Percentiles rank a stretch among this genome's conserved stretches.
Evolutionary conservation across 306 rosid species (phyloP).

Genomic region (Bauhinia variegata): DNA sequence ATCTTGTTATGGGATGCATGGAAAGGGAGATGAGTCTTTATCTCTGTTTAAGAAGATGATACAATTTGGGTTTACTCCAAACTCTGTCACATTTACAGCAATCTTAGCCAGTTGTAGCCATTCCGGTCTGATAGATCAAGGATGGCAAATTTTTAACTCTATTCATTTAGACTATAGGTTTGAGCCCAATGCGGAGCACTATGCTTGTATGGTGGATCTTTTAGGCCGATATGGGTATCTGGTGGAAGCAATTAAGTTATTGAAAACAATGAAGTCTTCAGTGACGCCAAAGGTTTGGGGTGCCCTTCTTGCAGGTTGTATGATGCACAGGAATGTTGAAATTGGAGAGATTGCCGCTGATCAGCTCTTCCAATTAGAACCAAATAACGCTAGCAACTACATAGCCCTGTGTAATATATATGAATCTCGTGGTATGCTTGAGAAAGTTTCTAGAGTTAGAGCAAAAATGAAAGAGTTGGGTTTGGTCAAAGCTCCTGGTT

Average conservation of each 20-base stretch:
- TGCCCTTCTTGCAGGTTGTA: constrained; percentile 74
- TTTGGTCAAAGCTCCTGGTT: constrained; percentile 67
- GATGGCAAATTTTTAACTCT: constrained; percentile 57
- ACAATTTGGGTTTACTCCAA: constrained; percentile 54
- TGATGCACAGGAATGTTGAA: constrained; percentile 64
- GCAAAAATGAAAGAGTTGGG: constrained; percentile 58
- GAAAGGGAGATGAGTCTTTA: constrained; percentile 67
- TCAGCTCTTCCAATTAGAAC: constrained; percentile 66
- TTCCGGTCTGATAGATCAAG: constrained; percentile 63
- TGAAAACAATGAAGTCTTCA: constrained; percentile 41
- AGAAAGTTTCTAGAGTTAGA: constrained; percentile 43
- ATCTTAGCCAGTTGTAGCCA: constrained; percentile 73
- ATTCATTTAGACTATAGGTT: constrained; percentile 48
- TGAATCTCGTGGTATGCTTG: constrained; percentile 47
- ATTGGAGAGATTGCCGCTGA: constrained; percentile 75
- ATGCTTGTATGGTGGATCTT: constrained; percentile 77
- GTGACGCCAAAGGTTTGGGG: constrained; percentile 73
- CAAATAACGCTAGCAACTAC: constrained; percentile 67
- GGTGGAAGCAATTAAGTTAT: constrained; percentile 56
- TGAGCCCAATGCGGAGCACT: constrained; percentile 66
- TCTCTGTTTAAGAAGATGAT: constrained; percentile 54
- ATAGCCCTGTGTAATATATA: constrained; percentile 62
- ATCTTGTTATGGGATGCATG: constrained; percentile 70
- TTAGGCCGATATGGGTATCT: constrained; percentile 65
- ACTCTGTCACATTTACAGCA: constrained; percentile 61